Percentiles rank a stretch among this genome's conserved stretches.
These are phyloP conservation scores for Hymenoscyphus fraxineus DNA, from an alignment of 2,329 filamentous ascomycete genomes.

Conservation along the genomic window DNA sequence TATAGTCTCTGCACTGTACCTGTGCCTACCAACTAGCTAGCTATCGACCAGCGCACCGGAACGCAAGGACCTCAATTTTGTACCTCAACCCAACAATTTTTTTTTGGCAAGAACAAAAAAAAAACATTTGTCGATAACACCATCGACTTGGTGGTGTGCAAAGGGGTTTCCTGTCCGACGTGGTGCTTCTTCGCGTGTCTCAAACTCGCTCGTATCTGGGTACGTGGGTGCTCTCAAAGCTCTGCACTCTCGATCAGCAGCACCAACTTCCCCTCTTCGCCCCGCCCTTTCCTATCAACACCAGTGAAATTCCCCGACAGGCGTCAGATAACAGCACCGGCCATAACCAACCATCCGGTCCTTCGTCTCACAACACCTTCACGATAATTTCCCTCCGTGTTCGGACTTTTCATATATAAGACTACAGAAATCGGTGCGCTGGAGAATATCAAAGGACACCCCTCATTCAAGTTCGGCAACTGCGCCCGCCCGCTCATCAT, in stretches of 20 bases:
- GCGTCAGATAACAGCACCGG: not conserved
- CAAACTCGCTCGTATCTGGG: not conserved
- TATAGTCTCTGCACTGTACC: not conserved
- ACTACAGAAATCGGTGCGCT: not conserved
- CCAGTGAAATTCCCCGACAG: not conserved
- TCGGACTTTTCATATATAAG: slow-evolving; percentile 3
- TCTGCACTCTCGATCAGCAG: not conserved
- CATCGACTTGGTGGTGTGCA: not conserved
- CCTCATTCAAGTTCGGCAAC: not conserved
- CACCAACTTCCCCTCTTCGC: not conserved
- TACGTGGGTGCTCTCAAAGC: not conserved
- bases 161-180: not conserved
- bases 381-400: slow-evolving; percentile 3
- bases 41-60: not conserved
- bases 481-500: not conserved
- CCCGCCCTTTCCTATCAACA: not conserved
- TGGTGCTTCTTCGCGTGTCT: not conserved
- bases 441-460: not conserved
- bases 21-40: not conserved
- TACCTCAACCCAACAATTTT: not conserved
- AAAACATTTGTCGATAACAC: not conserved
- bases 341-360: not conserved
- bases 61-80: slow-evolving; percentile 1
- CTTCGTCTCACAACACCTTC: slow-evolving; percentile 1
- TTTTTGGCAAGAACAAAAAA: not conserved